Evolutionary conservation across 805 yeast species (phyloP).

Genomic region (Candida cerambycidarum): DNA sequence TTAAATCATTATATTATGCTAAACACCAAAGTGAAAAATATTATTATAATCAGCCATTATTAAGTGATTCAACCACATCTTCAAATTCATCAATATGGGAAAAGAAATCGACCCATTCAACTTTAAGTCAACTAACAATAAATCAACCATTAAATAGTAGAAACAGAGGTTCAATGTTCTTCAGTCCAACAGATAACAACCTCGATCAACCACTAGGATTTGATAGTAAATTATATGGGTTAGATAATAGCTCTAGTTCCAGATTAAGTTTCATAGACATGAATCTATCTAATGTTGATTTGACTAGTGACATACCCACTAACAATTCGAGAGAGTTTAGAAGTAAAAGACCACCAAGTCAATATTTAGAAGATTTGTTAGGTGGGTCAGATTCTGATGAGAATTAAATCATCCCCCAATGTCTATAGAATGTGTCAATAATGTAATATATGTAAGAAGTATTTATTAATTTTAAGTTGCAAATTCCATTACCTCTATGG

Average conservation of each 20-base stretch:
- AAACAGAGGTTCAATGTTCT: slow-evolving; percentile 47
- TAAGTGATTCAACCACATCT: slow-evolving; percentile 1
- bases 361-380: slow-evolving; percentile 45
- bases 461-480: neutral
- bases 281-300: slow-evolving; percentile 1
- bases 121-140: slow-evolving; percentile 14
- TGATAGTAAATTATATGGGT: no score
- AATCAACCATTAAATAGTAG: slow-evolving; percentile 22
- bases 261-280: slow-evolving; percentile 2
- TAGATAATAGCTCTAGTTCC: neutral
- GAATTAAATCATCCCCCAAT: neutral
- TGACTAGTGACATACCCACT: neutral
- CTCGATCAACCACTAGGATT: no score
- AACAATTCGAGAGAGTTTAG: neutral
- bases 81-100: slow-evolving; percentile 24
- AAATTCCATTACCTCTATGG: neutral
- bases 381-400: slow-evolving; percentile 16
- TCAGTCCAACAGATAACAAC: slow-evolving; percentile 45
- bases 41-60: slow-evolving; percentile 17
- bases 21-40: slow-evolving; percentile 34
- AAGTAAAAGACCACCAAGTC: slow-evolving; percentile 37
- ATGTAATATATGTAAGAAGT: slow-evolving; percentile 1
- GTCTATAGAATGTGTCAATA: neutral
- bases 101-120: slow-evolving; percentile 14
- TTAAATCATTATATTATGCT: slow-evolving; percentile 26